Percentiles rank a stretch among this genome's conserved stretches.
Evolutionary conservation across 148 eudicot species (phyloP).

Genomic region (Rhododendron ferrugineum): DNA sequence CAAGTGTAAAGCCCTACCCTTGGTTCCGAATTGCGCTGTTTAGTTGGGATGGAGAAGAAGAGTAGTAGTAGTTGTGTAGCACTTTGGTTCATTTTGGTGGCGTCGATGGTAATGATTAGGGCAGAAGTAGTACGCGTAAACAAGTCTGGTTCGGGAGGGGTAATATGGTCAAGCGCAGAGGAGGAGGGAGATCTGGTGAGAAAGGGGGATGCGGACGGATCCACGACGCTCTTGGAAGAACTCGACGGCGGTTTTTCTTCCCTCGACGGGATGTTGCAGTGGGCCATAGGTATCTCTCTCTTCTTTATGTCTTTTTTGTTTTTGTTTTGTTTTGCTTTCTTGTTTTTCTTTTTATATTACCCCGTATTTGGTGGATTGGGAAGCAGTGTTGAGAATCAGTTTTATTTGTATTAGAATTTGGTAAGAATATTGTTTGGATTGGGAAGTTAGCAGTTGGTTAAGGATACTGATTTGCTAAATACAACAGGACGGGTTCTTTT

Average conservation of each 20-base stretch:
- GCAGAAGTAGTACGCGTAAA: conserved; percentile 34
- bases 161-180: conserved; percentile 52
- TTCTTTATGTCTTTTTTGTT: neutral
- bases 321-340: neutral
- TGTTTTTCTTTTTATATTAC: too few relatives aligned
- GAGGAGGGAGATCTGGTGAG: conserved; percentile 45
- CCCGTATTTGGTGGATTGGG: neutral
- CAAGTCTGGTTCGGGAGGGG: conserved; percentile 41
- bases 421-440: neutral
- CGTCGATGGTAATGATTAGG: conserved; percentile 11
- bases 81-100: neutral
- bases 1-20: neutral
- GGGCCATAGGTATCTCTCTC: conserved; percentile 71
- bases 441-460: neutral
- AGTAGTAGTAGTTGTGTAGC: neutral
- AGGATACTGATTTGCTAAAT: neutral
- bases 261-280: conserved; percentile 88
- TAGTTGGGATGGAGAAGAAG: neutral
- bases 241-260: conserved; percentile 86
- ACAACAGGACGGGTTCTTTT: neutral
- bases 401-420: neutral
- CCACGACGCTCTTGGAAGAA: conserved; percentile 35
- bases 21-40: neutral
- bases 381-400: neutral
- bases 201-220: conserved; percentile 43